Evolutionary conservation across 192 early-diverging fungal species (phyloP), one percentile per base, ranked within the genome.

Genomic region (Paraglomus brasilianum): DNA sequence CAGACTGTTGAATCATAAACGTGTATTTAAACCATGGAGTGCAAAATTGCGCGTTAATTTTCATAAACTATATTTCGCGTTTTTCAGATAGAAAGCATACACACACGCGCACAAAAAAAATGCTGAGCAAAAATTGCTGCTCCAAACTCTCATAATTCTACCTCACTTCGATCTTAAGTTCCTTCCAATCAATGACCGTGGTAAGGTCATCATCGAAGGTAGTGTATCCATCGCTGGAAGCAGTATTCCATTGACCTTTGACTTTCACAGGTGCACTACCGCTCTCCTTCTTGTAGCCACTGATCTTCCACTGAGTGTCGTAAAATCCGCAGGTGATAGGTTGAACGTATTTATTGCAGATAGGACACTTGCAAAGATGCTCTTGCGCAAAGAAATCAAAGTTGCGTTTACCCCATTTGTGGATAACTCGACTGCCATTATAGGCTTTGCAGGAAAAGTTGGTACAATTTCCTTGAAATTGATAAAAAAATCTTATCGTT

Each of bases 321-420:
- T 58, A 58, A 58, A 58, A 58, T 8, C 38, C 56, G 56, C 30
- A 58, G n/a, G 30, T 58, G 30, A 39, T n/a, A 21, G 56, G 8
- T 58, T 58, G 56, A 39, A 58, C 56, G 40, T 58, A 30, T 30
- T 30, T 8, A 58, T 39, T 39, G 38, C 56, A 58, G 30, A 58
- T 58, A 9, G 56, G 56, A n/a, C 56, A 58, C 5, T 58, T 58
- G 5, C 9, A 8, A 39, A 39, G 30, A 9, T 21, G 9, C 30
- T 58, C 56, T 39, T 58, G 8, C n/a, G n/a, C n/a, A n/a, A 58
- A 58, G n/a, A 58, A 58, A 30, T 58, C 56, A 39, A 58, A 58
- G 40, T 58, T 21, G 40, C 38, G 56, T 10, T 58, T 39, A 39
- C 56, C 56, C 56, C 56, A 58, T 58, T 58, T 58, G 22, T 9